Conservation (phyloP, 2,329 filamentous ascomycete species). For the Fusarium algeriense region DNA sequence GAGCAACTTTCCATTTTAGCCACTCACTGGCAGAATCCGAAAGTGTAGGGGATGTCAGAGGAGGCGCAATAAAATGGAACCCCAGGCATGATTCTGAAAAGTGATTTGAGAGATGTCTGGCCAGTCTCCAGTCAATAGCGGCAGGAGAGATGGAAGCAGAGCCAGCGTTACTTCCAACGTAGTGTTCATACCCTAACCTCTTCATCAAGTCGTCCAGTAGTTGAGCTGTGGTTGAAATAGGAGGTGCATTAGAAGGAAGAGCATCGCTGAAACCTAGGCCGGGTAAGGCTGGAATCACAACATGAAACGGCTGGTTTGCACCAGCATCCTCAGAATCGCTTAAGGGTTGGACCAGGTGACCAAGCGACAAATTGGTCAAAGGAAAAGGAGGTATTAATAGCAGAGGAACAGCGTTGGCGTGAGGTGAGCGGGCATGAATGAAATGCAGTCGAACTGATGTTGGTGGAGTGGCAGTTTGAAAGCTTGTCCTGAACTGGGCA, state of each 20-base stretch:
- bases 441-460: constrained; percentile 71
- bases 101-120: constrained; percentile 60
- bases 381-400: constrained; percentile 76
- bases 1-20: constrained; percentile 69
- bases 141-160: constrained; percentile 60
- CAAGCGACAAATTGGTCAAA: constrained; percentile 71
- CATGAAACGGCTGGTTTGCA: constrained; percentile 68
- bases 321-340: constrained; percentile 63
- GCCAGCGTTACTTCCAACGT: constrained; percentile 68
- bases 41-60: constrained; percentile 62
- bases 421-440: constrained; percentile 68
- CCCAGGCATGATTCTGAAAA: constrained; percentile 67
- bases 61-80: constrained; percentile 71
- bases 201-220: constrained; percentile 71
- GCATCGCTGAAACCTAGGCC: constrained; percentile 77
- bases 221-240: constrained; percentile 65
- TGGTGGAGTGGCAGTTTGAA: constrained; percentile 57
- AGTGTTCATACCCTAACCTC: constrained; percentile 68
- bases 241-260: constrained; percentile 62
- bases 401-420: constrained; percentile 69
- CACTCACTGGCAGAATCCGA: constrained; percentile 60
- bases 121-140: constrained; percentile 65
- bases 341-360: constrained; percentile 66
- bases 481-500: constrained; percentile 73
- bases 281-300: constrained; percentile 75